phyloP scores from a whole-genome alignment of 2,329 filamentous ascomycete species.

The Calycina herbarum region DNA sequence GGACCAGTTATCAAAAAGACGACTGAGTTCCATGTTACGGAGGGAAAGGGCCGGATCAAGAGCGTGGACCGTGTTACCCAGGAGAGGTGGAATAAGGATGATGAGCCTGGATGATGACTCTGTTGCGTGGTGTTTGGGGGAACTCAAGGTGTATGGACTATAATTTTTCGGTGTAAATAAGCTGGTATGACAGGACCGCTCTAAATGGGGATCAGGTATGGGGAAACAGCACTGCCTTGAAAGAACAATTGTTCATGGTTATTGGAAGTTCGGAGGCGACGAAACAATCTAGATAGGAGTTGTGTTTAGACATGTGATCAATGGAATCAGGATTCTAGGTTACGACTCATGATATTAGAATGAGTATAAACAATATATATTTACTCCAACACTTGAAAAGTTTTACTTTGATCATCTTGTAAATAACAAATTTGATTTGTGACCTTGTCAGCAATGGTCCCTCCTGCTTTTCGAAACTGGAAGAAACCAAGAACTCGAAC shows the following conservation, averaged over 20 bases:
- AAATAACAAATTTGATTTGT: too few species aligned
- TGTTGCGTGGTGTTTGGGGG: not conserved
- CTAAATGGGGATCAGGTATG: not conserved
- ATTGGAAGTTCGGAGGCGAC: not conserved
- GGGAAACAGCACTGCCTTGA: not conserved
- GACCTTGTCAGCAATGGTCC: too few species aligned
- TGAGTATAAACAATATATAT: not conserved
- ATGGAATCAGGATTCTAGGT: not conserved
- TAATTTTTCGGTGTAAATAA: not conserved
- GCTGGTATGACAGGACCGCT: not conserved
- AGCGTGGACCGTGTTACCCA: not conserved
- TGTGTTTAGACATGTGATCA: not conserved
- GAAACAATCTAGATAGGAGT: not conserved
- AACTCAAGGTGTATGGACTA: not conserved
- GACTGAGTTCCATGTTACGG: not conserved
- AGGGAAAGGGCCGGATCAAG: not conserved
- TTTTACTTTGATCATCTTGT: not conserved
- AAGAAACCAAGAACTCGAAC: too few species aligned
- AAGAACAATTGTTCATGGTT: not conserved
- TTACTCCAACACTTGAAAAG: not conserved
- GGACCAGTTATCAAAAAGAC: conserved; percentile 5
- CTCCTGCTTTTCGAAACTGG: too few species aligned
- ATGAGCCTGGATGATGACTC: not conserved
- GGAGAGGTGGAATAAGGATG: conserved; percentile 5
- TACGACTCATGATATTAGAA: not conserved